Percentiles rank a stretch among this genome's conserved stretches.
Evolutionary conservation across 1,284 basidiomycete species (phyloP).

Genomic region (Ustilago lituana): DNA sequence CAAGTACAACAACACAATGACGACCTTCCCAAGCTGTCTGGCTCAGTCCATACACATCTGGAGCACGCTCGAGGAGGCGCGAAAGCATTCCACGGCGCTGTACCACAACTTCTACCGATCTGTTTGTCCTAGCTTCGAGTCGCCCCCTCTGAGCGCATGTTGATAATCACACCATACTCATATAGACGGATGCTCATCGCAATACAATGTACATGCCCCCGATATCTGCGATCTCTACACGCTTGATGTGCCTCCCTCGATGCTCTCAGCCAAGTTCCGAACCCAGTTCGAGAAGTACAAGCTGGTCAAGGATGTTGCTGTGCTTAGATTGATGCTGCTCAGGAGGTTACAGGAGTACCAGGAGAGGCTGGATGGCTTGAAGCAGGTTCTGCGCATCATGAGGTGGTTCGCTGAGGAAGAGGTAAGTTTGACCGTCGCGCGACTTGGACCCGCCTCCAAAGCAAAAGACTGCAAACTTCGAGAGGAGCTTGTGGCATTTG

Average conservation of each 20-base stretch:
- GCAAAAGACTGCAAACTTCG: too few relatives aligned
- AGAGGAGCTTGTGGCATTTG: too few relatives aligned
- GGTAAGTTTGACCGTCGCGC: conserved; percentile 56
- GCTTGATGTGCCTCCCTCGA: conserved; percentile 82
- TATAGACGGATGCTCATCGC: not conserved
- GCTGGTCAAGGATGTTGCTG: conserved; percentile 81
- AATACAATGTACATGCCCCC: conserved; percentile 76
- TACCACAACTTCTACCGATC: conserved; percentile 93
- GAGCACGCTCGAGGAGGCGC: conserved; percentile 75
- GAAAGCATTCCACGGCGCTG: conserved; percentile 77
- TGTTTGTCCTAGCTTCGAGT: conserved; percentile 75
- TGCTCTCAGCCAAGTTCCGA: conserved; percentile 83
- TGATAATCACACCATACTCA: not conserved
- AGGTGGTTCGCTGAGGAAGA: conserved; percentile 69
- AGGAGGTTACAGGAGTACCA: conserved; percentile 91
- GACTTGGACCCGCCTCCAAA: not conserved
- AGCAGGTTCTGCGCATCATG: conserved; percentile 73
- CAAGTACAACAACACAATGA: too few relatives aligned
- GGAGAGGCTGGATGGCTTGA: conserved; percentile 92
- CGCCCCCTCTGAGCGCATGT: too few relatives aligned
- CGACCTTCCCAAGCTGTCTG: conserved; percentile 89
- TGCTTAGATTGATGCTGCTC: conserved; percentile 86
- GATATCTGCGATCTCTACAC: conserved; percentile 87
- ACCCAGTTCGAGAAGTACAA: conserved; percentile 88
- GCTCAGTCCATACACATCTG: conserved; percentile 74